Conservation (phyloP, 768 basidiomycete species). For the Dacryopinax primogenitus region DNA sequence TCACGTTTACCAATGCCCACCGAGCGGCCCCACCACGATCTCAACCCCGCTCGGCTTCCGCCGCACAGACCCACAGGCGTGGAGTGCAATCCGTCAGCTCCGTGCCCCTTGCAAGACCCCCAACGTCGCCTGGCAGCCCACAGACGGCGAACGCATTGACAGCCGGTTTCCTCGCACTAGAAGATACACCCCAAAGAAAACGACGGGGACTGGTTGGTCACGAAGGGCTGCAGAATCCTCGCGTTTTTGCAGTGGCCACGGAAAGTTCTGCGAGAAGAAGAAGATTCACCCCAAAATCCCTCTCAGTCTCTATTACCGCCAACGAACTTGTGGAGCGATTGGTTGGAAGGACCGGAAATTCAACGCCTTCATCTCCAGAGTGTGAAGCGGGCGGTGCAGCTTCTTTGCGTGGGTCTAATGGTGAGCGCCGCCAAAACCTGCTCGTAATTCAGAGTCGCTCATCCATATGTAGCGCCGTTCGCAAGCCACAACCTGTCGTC, state of each 20-base stretch:
- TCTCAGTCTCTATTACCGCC: background rate
- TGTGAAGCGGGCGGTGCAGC: background rate
- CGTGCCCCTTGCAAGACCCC: constrained; percentile 65
- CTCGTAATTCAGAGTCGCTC: too few relatives aligned
- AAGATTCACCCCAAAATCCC: background rate
- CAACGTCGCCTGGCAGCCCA: constrained; percentile 63
- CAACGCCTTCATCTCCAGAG: background rate
- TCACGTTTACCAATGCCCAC: constrained; percentile 76
- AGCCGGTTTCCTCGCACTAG: background rate
- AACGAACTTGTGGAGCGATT: background rate
- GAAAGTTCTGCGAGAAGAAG: background rate
- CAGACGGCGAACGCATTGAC: constrained; percentile 23
- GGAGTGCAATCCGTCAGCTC: constrained; percentile 72
- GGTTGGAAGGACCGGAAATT: background rate
- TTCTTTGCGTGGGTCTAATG: background rate
- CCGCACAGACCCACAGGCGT: constrained; percentile 40
- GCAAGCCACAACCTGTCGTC: background rate
- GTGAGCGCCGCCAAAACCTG: background rate
- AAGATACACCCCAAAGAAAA: background rate
- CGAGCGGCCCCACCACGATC: constrained; percentile 35
- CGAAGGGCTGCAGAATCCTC: background rate
- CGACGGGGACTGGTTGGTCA: background rate
- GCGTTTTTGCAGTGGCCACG: background rate
- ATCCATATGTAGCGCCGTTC: background rate
- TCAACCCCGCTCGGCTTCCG: constrained; percentile 16